Percentiles rank a stretch among this genome's conserved stretches.
Evolutionary conservation across 108 stramenopile genomes (phyloP).

Genomic region (Epipyxis sp.): DNA sequence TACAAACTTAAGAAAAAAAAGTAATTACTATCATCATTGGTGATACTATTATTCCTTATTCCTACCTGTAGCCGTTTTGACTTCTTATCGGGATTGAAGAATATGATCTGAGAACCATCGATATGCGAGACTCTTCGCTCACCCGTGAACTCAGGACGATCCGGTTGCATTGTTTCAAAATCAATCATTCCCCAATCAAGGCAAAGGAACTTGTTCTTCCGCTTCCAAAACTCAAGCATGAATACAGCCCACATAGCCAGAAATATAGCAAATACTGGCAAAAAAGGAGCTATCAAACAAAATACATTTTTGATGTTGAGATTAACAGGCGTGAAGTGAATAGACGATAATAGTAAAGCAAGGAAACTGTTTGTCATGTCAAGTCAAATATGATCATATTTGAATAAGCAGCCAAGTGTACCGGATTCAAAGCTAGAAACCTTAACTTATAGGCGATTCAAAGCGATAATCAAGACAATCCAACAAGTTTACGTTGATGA

Average conservation of each 20-base stretch:
- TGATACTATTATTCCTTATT: constrained; percentile 16
- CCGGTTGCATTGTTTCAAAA: constrained; percentile 29
- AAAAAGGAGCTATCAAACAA: neutral
- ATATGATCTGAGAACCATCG: neutral
- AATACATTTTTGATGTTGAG: too few relatives aligned
- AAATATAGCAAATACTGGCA: constrained; percentile 35
- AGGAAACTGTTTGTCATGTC: too few relatives aligned
- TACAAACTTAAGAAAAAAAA: constrained; percentile 13
- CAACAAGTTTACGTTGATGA: too few relatives aligned
- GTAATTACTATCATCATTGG: constrained; percentile 4
- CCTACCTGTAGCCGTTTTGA: constrained; percentile 51
- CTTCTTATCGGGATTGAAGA: constrained; percentile 2
- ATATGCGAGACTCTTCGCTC: neutral
- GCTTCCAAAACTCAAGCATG: constrained; percentile 52
- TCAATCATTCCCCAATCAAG: constrained; percentile 14
- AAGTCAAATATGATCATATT: too few relatives aligned
- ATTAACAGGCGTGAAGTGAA: too few relatives aligned
- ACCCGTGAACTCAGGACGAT: constrained; percentile 20
- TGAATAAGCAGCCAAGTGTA: too few relatives aligned
- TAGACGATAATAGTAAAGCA: too few relatives aligned
- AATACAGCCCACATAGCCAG: constrained; percentile 40
- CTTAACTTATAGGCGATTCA: too few relatives aligned
- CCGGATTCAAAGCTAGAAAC: too few relatives aligned
- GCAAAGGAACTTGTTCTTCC: neutral
- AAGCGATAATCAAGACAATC: too few relatives aligned